A percentile compares a stretch with the other conserved stretches of the same genome.
Conservation (phyloP, 2,329 filamentous ascomycete genomes). For the Exophiala lecanii-corni region DNA sequence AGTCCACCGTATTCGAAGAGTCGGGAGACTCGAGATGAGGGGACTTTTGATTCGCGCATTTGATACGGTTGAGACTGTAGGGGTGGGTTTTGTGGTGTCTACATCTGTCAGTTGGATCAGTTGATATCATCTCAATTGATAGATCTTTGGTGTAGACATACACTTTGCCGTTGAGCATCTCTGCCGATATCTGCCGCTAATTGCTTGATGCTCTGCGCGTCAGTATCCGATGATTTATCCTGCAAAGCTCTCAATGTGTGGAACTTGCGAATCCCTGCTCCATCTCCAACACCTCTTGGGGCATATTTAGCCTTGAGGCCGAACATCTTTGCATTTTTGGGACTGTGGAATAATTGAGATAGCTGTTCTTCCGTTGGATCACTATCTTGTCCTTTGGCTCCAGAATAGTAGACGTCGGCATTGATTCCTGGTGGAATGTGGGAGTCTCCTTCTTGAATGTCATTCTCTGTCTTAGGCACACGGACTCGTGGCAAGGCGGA, state of each 20-base stretch:
- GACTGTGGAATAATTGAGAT: constrained; percentile 58
- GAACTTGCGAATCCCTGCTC: constrained; percentile 10
- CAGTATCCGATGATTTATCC: constrained; percentile 19
- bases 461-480: constrained; percentile 49
- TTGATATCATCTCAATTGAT: constrained; percentile 23
- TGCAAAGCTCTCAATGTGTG: constrained; percentile 15
- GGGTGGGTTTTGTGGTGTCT: constrained; percentile 32
- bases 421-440: constrained; percentile 46
- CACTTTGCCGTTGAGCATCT: constrained; percentile 33
- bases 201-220: constrained; percentile 39
- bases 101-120: constrained; percentile 46
- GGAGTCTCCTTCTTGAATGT: constrained; percentile 39
- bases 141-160: constrained; percentile 15
- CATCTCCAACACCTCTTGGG: constrained; percentile 22
- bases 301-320: constrained; percentile 39
- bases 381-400: constrained; percentile 23
- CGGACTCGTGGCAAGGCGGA: constrained; percentile 53
- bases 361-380: constrained; percentile 53
- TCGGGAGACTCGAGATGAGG: constrained; percentile 77
- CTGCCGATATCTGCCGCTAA: constrained; percentile 46
- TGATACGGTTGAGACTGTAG: constrained; percentile 50
- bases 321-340: constrained; percentile 50
- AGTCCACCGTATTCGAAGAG: constrained; percentile 94
- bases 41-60: constrained; percentile 84
- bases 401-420: constrained; percentile 51